Conservation (phyloP, 257 asterid genomes). For the Solanum habrochaites region DNA sequence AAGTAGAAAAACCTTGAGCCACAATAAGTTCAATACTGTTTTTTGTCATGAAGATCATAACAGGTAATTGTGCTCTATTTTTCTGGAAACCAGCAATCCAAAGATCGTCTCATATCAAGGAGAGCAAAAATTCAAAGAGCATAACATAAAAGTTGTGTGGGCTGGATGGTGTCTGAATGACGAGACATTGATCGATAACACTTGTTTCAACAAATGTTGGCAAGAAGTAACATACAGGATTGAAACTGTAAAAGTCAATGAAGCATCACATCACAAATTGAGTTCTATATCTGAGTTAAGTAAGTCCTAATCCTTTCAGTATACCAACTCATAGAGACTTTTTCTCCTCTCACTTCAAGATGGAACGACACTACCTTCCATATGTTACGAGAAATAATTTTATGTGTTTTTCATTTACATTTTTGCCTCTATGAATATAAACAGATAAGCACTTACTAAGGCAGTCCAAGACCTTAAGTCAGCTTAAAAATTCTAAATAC, state of each 20-base stretch:
- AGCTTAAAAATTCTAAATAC: slow-evolving; percentile 1
- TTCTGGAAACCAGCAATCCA: background rate
- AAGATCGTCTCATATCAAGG: background rate
- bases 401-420: background rate
- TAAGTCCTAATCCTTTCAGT: background rate
- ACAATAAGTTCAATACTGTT: slow-evolving; percentile 95
- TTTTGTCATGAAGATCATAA: background rate
- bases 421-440: background rate
- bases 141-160: background rate
- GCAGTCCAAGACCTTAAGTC: background rate
- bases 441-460: background rate
- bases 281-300: background rate
- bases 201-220: background rate
- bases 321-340: background rate
- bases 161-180: background rate
- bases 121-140: background rate
- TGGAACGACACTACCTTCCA: background rate
- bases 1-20: slow-evolving; percentile 90
- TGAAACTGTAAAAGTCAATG: background rate
- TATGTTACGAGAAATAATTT: background rate
- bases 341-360: background rate
- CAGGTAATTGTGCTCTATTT: background rate
- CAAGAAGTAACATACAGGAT: background rate
- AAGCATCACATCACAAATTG: background rate
- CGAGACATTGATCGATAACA: background rate